A percentile compares a stretch with the other conserved stretches of the same genome.
These are phyloP conservation scores for Anacardium occidentale DNA, from an alignment of 345 rosid species.

Conservation along the genomic window DNA sequence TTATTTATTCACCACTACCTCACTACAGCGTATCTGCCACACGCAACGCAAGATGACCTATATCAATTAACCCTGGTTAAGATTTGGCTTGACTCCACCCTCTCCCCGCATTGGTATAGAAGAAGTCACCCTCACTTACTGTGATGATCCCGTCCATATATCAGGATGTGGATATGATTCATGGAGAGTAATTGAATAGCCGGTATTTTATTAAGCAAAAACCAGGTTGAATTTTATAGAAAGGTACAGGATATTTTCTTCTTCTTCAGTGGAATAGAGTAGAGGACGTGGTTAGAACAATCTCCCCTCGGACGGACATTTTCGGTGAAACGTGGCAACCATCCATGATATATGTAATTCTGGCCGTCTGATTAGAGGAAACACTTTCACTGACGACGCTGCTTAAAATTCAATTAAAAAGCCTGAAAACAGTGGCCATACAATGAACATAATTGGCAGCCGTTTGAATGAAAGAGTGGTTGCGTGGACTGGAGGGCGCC, in stretches of 20 bases:
- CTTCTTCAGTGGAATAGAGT: too few relatives aligned
- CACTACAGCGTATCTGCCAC: too few relatives aligned
- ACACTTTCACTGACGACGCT: background rate
- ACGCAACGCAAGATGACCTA: too few relatives aligned
- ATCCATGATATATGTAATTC: background rate
- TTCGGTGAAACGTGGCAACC: constrained; percentile 12
- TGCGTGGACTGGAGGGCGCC: background rate
- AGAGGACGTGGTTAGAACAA: too few relatives aligned
- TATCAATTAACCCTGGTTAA: too few relatives aligned
- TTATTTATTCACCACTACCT: too few relatives aligned
- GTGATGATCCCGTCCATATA: too few relatives aligned
- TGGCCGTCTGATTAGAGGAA: constrained; percentile 7
- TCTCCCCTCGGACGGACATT: background rate
- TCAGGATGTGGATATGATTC: too few relatives aligned
- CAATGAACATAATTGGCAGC: background rate
- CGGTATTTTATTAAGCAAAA: background rate
- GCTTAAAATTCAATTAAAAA: background rate
- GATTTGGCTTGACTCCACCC: too few relatives aligned
- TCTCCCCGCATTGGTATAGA: too few relatives aligned
- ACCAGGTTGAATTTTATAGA: background rate
- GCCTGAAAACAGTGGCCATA: background rate
- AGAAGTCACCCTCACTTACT: too few relatives aligned
- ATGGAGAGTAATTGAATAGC: too few relatives aligned
- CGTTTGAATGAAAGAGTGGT: background rate
- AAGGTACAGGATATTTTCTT: constrained; percentile 20